Percentiles rank a stretch among this genome's conserved stretches.
phyloP scores from a whole-genome alignment of 441 rosid genomes.

The Flueggea neowawraea region DNA sequence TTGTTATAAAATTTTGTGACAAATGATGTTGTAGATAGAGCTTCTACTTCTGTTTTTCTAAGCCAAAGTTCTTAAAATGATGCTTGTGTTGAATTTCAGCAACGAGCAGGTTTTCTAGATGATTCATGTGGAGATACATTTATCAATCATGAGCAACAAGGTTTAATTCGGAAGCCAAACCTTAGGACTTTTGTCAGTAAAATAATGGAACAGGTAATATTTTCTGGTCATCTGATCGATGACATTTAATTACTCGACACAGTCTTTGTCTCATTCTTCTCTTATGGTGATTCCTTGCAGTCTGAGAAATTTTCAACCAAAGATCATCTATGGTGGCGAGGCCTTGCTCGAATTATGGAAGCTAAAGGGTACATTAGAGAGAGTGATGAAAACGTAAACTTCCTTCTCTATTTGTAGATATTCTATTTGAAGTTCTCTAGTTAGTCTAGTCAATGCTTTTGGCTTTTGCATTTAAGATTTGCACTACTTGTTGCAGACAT shows the following conservation, averaged over 20 bases:
- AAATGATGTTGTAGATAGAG: too few species aligned
- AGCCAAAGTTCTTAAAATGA: too few species aligned
- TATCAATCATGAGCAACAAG: conserved; percentile 17
- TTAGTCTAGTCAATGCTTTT: background rate
- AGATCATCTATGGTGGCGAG: conserved; percentile 82
- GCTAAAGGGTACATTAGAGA: conserved; percentile 68
- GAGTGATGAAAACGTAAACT: conserved; percentile 52
- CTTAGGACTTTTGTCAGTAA: conserved; percentile 51
- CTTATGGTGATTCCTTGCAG: conserved; percentile 35
- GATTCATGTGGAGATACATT: conserved; percentile 37
- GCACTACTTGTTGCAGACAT: background rate
- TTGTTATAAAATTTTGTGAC: too few species aligned
- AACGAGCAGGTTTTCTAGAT: conserved; percentile 20
- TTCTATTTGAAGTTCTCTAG: conserved; percentile 1
- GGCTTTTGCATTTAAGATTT: background rate
- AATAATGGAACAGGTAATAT: conserved; percentile 70
- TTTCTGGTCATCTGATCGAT: too few species aligned
- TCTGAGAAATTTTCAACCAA: conserved; percentile 46
- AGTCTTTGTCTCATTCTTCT: too few species aligned
- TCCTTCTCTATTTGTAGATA: conserved; percentile 4
- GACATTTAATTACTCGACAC: conserved; percentile 8
- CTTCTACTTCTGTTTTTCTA: too few species aligned
- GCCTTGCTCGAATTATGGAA: conserved; percentile 86
- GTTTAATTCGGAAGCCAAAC: conserved; percentile 37
- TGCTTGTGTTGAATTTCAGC: conserved; percentile 29